These are phyloP conservation scores for Thalassiosira sp. DNA, from an alignment of 352 stramenopile species.

Conservation along the genomic window DNA sequence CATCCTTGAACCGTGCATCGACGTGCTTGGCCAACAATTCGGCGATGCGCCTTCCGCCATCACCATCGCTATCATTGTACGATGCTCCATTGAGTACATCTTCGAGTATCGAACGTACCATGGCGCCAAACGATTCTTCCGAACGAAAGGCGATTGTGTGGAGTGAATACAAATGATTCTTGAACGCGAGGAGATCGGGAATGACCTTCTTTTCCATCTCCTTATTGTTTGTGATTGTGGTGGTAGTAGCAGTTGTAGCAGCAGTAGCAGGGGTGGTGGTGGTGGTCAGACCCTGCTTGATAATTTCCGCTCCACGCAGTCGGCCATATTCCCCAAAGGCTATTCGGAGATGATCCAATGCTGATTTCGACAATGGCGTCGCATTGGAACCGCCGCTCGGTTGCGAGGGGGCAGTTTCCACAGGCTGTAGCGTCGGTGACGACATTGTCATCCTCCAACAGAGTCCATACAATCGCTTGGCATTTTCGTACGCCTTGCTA, in stretches of 20 bases:
- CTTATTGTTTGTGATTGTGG: slow-evolving; percentile 21
- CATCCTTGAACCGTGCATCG: slow-evolving; percentile 68
- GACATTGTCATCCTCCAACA: slow-evolving; percentile 53
- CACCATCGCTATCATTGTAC: slow-evolving; percentile 14
- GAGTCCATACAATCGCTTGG: slow-evolving; percentile 66
- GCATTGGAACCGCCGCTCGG: too few species aligned
- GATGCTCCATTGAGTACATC: slow-evolving; percentile 46
- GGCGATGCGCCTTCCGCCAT: slow-evolving; percentile 63
- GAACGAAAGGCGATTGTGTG: slow-evolving; percentile 31
- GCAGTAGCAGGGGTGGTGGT: background rate
- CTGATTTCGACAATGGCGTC: too few species aligned
- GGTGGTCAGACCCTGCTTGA: slow-evolving; percentile 24
- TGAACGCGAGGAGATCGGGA: slow-evolving; percentile 39
- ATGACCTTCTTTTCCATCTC: slow-evolving; percentile 56
- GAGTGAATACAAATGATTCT: slow-evolving; percentile 31
- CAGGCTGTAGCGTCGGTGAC: background rate
- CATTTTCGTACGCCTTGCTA: slow-evolving; percentile 35
- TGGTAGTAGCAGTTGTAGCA: slow-evolving; percentile 27
- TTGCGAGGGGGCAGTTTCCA: background rate
- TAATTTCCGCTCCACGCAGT: slow-evolving; percentile 43
- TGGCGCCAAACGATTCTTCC: slow-evolving; percentile 40
- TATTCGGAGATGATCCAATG: slow-evolving; percentile 35
- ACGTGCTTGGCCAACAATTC: slow-evolving; percentile 80
- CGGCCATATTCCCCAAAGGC: slow-evolving; percentile 53
- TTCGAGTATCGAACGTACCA: slow-evolving; percentile 46